Evolutionary conservation across 2,329 filamentous ascomycete genomes (phyloP).

Genomic region (Neofusicoccum ribis): DNA sequence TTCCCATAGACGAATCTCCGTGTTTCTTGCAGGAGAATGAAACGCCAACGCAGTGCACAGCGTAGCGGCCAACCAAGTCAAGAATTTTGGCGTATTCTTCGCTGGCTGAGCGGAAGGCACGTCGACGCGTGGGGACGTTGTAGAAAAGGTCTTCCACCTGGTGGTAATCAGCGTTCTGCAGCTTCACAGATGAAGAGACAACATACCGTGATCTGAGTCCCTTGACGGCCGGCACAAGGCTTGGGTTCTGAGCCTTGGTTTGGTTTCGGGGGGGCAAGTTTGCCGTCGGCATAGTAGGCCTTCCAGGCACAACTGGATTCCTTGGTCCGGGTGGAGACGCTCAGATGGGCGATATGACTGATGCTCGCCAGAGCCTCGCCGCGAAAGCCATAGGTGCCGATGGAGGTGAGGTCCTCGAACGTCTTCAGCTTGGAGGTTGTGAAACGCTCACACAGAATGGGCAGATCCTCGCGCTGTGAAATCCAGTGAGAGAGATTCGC

Average conservation of each 20-base stretch:
- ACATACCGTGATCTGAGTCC: conserved; percentile 83
- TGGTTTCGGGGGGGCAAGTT: conserved; percentile 78
- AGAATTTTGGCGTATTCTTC: conserved; percentile 99
- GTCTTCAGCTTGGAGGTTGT: conserved; percentile 93
- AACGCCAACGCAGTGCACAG: conserved; percentile 87
- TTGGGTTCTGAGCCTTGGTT: conserved; percentile 85
- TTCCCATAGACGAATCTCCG: conserved; percentile 78
- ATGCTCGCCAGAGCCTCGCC: conserved; percentile 96
- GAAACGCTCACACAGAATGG: conserved; percentile 91
- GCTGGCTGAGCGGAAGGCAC: conserved; percentile 85
- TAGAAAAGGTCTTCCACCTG: conserved; percentile 93
- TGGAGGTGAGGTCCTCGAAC: conserved; percentile 88
- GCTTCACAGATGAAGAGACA: neutral
- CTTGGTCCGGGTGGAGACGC: conserved; percentile 89
- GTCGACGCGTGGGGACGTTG: conserved; percentile 84
- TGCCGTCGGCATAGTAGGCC: conserved; percentile 82
- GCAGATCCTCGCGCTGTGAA: conserved; percentile 77
- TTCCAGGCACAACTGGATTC: conserved; percentile 88
- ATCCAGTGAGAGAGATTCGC: conserved; percentile 19
- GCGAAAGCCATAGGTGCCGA: conserved; percentile 95
- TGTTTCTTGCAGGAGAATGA: conserved; percentile 97
- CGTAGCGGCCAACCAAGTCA: conserved; percentile 89
- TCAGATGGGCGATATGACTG: conserved; percentile 95
- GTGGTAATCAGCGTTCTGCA: conserved; percentile 19
- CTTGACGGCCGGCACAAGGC: conserved; percentile 79